Base-by-base conservation (phyloP, 2,329 filamentous ascomycete species). In the Fusarium kyushuense region DNA sequence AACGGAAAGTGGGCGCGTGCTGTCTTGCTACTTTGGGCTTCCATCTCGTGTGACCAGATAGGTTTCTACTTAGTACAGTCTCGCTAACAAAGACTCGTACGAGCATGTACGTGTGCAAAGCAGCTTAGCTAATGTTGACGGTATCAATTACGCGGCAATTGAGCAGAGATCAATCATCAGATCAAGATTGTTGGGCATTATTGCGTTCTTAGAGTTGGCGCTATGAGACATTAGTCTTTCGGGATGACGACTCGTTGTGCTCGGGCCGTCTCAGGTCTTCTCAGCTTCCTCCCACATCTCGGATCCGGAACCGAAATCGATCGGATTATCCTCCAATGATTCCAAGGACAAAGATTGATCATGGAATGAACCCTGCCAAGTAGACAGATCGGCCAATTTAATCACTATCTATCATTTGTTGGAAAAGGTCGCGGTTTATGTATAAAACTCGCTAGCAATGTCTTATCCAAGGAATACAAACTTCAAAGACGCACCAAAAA, bases 201-300 rank as follows among this genome's bases (percentile, higher is more conserved):
- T 23, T 40, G 5, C 27, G 23, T 8, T 4, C 16, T 35, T 53
- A 25, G 35, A 52, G n/a, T 64, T 53, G 13, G 30, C 47, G 47
- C 47, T 49, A 38, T 17, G 7, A 12, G 25, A 11, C 35, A 14
- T 49, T 59, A 64, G 61, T 12, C 11, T 14, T 2, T 0, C 25
- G 35, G 53, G 25, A 64, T 65, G 59, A 64, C 61, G 61, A 64
- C 17, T 17, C 36, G 13, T 13, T 38, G 13, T 64, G 19, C 14
- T 19, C 56, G 46, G 59, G 29, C 47, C 52, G 27, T 38, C 47
- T 36, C 32, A 49, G 46, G 46, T 48, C 30, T 17, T 9, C 47
- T 51, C 47, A 30, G n/a, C 43, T 27, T 33, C 19, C 46, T 49
- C 59, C 61, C 61, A 59, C 46, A 33, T 38, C 61, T 38, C 47